Evolutionary conservation across 257 asterid genomes (phyloP).

Genomic region (Nemophila menziesii): DNA sequence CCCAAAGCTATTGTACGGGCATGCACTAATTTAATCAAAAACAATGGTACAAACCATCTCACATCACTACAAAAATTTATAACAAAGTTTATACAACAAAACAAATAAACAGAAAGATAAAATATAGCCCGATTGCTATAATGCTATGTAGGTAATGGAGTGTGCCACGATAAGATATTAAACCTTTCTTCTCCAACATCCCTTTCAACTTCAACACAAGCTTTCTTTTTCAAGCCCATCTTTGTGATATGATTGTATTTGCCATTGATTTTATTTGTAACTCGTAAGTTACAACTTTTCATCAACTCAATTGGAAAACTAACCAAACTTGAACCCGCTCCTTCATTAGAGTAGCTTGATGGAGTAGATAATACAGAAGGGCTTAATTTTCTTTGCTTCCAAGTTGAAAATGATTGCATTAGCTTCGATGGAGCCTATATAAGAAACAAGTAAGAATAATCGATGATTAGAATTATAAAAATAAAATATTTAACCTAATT

Average conservation of each 20-base stretch:
- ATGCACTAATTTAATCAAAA: background rate
- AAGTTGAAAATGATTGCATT: conserved; percentile 33
- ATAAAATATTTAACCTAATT: too few relatives aligned
- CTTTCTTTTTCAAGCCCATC: conserved; percentile 22
- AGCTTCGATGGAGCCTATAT: conserved; percentile 55
- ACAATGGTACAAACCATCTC: background rate
- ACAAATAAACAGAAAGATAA: too few relatives aligned
- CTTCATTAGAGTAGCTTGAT: conserved; percentile 6
- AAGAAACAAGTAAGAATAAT: too few relatives aligned
- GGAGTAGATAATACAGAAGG: conserved; percentile 13
- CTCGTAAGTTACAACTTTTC: conserved; percentile 37
- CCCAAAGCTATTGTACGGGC: conserved; percentile 4
- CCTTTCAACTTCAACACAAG: conserved; percentile 13
- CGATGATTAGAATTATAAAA: too few relatives aligned
- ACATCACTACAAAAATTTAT: conserved; percentile 33
- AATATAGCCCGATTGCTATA: too few relatives aligned
- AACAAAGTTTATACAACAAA: background rate
- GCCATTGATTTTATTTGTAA: conserved; percentile 13
- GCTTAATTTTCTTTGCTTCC: conserved; percentile 33
- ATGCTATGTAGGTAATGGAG: conserved; percentile 27
- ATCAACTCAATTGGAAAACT: conserved; percentile 22
- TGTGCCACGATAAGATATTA: conserved; percentile 53
- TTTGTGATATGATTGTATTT: conserved; percentile 15
- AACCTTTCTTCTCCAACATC: conserved; percentile 21
- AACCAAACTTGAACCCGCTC: conserved; percentile 16